Conservation (phyloP, 2,329 filamentous ascomycete species). For the Amylocarpus encephaloides region DNA sequence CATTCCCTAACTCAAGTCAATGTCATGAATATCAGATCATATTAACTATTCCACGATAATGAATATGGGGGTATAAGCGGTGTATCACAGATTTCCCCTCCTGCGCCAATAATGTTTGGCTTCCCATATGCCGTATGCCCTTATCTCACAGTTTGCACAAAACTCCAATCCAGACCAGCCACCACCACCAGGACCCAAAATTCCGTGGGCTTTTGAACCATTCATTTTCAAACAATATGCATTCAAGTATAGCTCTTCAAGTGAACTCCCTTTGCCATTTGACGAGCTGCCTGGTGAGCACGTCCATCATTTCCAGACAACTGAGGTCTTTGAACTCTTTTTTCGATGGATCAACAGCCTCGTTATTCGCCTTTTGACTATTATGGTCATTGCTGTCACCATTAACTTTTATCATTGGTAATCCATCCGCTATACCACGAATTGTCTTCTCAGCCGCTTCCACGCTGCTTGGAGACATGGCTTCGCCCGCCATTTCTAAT, state of each 20-base stretch:
- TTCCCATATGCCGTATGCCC: neutral
- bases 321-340: constrained; percentile 68
- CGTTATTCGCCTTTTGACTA: constrained; percentile 6
- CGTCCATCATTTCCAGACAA: constrained; percentile 36
- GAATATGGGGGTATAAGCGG: neutral
- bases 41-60: neutral
- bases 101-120: neutral
- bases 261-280: constrained; percentile 34
- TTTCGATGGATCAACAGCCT: constrained; percentile 26
- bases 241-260: constrained; percentile 9
- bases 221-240: neutral
- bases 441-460: constrained; percentile 32
- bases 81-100: constrained; percentile 1
- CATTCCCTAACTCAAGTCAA: no score
- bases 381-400: constrained; percentile 29
- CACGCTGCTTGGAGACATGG: constrained; percentile 36
- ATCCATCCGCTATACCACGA: constrained; percentile 30
- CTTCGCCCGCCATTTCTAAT: constrained; percentile 72
- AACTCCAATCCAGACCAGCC: neutral
- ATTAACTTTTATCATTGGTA: constrained; percentile 33
- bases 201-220: neutral
- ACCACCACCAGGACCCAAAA: neutral
- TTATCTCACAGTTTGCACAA: neutral
- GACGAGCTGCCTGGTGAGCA: constrained; percentile 35
- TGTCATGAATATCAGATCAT: no score